Base-by-base conservation (phyloP, 176 grass and related monocot genomes). In the Elymus sibiricus region DNA sequence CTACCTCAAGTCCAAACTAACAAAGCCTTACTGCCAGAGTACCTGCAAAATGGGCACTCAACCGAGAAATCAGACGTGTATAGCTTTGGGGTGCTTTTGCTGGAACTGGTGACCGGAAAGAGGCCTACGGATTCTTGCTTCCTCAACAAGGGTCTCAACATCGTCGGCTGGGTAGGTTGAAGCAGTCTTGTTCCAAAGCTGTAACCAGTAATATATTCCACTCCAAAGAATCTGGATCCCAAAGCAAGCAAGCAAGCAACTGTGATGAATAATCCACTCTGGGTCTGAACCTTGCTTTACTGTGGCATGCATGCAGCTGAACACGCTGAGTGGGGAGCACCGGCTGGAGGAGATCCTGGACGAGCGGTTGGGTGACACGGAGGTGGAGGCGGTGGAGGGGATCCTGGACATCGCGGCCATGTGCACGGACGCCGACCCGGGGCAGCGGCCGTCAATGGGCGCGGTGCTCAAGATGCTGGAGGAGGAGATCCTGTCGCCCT, bases 51-150 rank as follows among this genome's bases (percentile, higher is more conserved):
- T 46, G 94, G 97, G 32, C 83, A 86, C 39, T 86, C 92, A 32
- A 99, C 92, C 5, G 97, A 96, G 29, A 99, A 99, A 70, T 92
- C 94, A 11, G 97, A 99, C 28, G 94, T 96, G 42, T 96, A 99
- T 47, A 94, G 94, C 83, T 99, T 99, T 38, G 94, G 97, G 4
- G 97, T 96, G 80, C 90, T 99, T 71, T 78, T 99, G 82, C 76
- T 99, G 62, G 94, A 99, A 67, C 73, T 99, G 0, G 94, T 99
- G 58, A 99, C 94, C 0, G 97, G 94, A 72, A 99, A 94, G 87
- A 89, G 92, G 79, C 97, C 94, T 44, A 99, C 94, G 0, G 94
- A 96, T 66, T 74, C 94, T 51, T 87, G 91, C 85, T 99, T 99
- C 47, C 80, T 93, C 32, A 99, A 78, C 76, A 96, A 88, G 84